Evolutionary conservation across 768 basidiomycete species (phyloP).

Genomic region (Agaricus blazei): DNA sequence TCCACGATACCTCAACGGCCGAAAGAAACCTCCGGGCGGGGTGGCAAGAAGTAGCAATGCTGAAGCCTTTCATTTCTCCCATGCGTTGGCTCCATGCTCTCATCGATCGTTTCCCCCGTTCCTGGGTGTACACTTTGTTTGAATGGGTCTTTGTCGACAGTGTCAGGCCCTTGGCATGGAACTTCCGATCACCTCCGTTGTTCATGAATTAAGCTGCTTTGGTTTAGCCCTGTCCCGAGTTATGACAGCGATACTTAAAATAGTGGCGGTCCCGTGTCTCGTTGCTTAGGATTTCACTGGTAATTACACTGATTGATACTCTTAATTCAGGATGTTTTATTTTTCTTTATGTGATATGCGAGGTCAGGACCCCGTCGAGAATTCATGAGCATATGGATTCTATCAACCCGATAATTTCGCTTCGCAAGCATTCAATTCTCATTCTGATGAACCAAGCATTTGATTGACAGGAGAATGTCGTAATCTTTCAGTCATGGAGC

Average conservation of each 20-base stretch:
- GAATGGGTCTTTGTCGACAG: neutral
- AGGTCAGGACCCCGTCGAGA: no score
- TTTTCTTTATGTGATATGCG: no score
- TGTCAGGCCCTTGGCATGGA: neutral
- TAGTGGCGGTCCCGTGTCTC: no score
- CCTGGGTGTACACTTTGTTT: neutral
- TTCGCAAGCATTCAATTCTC: no score
- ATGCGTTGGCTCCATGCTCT: neutral
- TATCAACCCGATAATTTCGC: no score
- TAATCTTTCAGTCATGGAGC: no score
- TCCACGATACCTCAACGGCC: conserved; percentile 73
- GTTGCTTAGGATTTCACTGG: no score
- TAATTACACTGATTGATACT: no score
- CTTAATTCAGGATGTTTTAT: no score
- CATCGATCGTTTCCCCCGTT: neutral
- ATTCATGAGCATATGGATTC: no score
- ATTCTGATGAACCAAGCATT: no score
- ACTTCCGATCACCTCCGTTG: neutral
- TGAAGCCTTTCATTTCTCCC: conserved; percentile 21
- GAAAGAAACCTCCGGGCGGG: conserved; percentile 48
- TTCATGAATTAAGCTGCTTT: neutral
- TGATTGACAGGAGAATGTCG: no score
- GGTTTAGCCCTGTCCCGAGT: neutral
- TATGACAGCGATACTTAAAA: neutral
- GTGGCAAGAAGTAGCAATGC: conserved; percentile 67